Percentiles rank a stretch among this genome's conserved stretches.
Conservation (phyloP, 768 basidiomycete species). For the Suillus subluteus region DNA sequence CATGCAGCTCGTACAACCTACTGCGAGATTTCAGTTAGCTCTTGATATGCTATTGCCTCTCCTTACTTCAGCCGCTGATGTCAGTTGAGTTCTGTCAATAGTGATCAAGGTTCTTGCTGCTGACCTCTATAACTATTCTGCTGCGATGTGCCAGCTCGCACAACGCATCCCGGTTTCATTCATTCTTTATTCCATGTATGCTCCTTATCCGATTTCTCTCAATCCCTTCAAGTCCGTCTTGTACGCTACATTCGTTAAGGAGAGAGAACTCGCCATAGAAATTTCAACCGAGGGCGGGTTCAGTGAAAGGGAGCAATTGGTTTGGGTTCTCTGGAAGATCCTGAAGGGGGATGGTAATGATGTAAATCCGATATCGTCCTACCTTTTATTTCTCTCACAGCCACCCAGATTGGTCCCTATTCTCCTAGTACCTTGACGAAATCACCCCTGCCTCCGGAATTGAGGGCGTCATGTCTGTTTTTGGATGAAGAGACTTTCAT, state of each 20-base stretch:
- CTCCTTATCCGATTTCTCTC: conserved; percentile 76
- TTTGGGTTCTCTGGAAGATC: conserved; percentile 89
- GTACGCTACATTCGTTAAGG: conserved; percentile 66
- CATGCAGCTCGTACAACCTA: conserved; percentile 73
- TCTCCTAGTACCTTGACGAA: conserved; percentile 74
- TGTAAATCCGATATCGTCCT: conserved; percentile 40
- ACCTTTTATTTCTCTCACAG: conserved; percentile 15
- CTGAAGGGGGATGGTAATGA: conserved; percentile 82
- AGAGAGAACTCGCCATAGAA: conserved; percentile 62
- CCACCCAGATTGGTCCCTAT: conserved; percentile 76
- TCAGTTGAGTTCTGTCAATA: conserved; percentile 36
- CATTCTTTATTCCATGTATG: conserved; percentile 79
- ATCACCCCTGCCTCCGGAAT: conserved; percentile 75
- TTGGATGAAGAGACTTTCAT: conserved; percentile 65
- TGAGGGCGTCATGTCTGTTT: conserved; percentile 71
- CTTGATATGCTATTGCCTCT: conserved; percentile 80
- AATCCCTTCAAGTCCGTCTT: conserved; percentile 83
- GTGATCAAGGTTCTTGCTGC: conserved; percentile 17
- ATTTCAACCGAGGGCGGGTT: conserved; percentile 51
- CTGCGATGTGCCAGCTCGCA: conserved; percentile 50
- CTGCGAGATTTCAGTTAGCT: conserved; percentile 81
- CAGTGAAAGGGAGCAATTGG: conserved; percentile 72
- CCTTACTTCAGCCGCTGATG: conserved; percentile 61
- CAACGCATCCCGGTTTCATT: conserved; percentile 79
- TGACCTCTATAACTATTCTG: conserved; percentile 17